These are phyloP conservation scores for Herpetospermum pedunculosum DNA, from an alignment of 306 rosid genomes.

Conservation along the genomic window DNA sequence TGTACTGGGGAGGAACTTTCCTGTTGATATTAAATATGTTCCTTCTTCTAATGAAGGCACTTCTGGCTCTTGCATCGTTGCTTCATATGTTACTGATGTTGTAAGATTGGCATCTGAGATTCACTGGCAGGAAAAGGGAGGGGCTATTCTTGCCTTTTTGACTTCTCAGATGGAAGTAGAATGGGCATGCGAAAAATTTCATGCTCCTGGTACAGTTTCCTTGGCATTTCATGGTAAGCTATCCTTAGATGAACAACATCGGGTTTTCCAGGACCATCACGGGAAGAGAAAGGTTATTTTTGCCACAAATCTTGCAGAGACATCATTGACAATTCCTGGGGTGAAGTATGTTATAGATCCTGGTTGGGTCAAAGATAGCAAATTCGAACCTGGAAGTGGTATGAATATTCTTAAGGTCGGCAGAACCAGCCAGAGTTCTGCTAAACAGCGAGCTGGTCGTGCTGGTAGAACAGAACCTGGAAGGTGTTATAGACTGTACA, in stretches of 20 bases:
- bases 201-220: constrained; percentile 43
- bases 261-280: constrained; percentile 52
- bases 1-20: constrained; percentile 85
- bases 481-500: constrained; percentile 77
- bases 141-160: constrained; percentile 83
- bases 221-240: constrained; percentile 86
- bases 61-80: constrained; percentile 26
- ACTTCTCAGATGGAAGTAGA: constrained; percentile 97
- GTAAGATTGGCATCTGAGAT: constrained; percentile 58
- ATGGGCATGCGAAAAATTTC: constrained; percentile 77
- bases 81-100: constrained; percentile 53
- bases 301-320: constrained; percentile 90
- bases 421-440: constrained; percentile 84
- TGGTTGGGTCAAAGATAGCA: constrained; percentile 76
- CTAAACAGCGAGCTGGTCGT: constrained; percentile 90
- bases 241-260: constrained; percentile 60
- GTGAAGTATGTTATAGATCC: constrained; percentile 84
- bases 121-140: constrained; percentile 54
- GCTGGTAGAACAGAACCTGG: constrained; percentile 98
- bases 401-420: constrained; percentile 86
- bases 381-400: constrained; percentile 75
- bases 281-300: constrained; percentile 81
- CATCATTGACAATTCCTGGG: constrained; percentile 93
- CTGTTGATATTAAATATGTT: constrained; percentile 62
- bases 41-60: constrained; percentile 28